Evolutionary conservation across 257 asterid genomes (phyloP).

Genomic region (Nicotiana obtusifolia): DNA sequence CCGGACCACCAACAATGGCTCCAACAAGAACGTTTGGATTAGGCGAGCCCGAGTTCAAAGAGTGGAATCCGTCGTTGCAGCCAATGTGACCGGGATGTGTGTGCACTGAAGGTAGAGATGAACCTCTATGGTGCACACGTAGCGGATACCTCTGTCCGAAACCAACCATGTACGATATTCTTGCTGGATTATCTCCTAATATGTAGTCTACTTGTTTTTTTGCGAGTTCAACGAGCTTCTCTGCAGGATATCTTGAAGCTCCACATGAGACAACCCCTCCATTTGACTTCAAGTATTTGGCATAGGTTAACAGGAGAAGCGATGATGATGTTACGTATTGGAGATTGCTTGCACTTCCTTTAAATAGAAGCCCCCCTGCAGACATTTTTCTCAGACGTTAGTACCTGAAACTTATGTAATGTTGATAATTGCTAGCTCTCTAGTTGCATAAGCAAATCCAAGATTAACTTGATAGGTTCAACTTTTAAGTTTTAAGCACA

Average conservation of each 20-base stretch:
- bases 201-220: slow-evolving; percentile 76
- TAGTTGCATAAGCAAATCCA: not conserved
- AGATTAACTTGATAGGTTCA: too few species aligned
- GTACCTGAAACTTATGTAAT: not conserved
- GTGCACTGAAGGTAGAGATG: slow-evolving; percentile 54
- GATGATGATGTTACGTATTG: slow-evolving; percentile 78
- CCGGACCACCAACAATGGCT: slow-evolving; percentile 78
- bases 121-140: slow-evolving; percentile 66
- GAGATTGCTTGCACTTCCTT: slow-evolving; percentile 63
- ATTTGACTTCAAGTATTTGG: slow-evolving; percentile 46
- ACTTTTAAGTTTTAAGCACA: too few species aligned
- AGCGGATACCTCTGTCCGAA: slow-evolving; percentile 57
- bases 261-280: slow-evolving; percentile 53
- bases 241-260: slow-evolving; percentile 33
- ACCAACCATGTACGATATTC: slow-evolving; percentile 82
- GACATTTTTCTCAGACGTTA: not conserved
- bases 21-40: slow-evolving; percentile 62
- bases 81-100: slow-evolving; percentile 34
- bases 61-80: slow-evolving; percentile 54
- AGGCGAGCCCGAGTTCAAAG: slow-evolving; percentile 39
- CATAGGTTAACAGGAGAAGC: slow-evolving; percentile 60
- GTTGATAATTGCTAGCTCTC: not conserved
- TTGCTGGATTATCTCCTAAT: slow-evolving; percentile 69
- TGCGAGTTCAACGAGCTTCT: slow-evolving; percentile 41
- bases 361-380: slow-evolving; percentile 64